These are phyloP conservation scores for Apophysomyces trapeziformis DNA, from an alignment of 371 early-diverging fungal genomes.

Conservation along the genomic window DNA sequence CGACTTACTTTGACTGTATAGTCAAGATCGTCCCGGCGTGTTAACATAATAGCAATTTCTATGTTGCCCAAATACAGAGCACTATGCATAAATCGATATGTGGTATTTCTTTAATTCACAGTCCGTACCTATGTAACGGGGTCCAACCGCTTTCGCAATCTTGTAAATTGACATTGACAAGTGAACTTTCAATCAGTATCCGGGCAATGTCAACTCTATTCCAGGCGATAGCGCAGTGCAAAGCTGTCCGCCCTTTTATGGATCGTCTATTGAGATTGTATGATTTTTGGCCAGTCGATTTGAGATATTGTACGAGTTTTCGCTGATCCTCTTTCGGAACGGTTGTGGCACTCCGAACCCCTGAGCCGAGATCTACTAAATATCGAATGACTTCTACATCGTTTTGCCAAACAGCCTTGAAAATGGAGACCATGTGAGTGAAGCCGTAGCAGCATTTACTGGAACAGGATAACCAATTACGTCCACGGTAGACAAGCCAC, in stretches of 20 bases:
- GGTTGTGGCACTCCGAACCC: slow-evolving; percentile 15
- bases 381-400: slow-evolving; percentile 45
- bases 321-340: slow-evolving; percentile 22
- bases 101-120: background rate
- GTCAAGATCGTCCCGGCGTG: slow-evolving; percentile 59
- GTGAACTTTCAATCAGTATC: slow-evolving; percentile 48
- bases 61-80: slow-evolving; percentile 70
- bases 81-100: slow-evolving; percentile 23
- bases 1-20: slow-evolving; percentile 47
- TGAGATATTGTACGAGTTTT: slow-evolving; percentile 23
- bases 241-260: slow-evolving; percentile 45
- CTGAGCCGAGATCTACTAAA: slow-evolving; percentile 28
- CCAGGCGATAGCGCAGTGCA: slow-evolving; percentile 55
- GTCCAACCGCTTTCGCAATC: slow-evolving; percentile 79
- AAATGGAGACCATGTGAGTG: slow-evolving; percentile 44
- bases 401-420: slow-evolving; percentile 49
- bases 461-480: no score
- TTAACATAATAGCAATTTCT: slow-evolving; percentile 58
- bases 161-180: slow-evolving; percentile 62
- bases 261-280: slow-evolving; percentile 55
- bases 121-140: slow-evolving; percentile 62
- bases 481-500: background rate
- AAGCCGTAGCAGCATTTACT: background rate
- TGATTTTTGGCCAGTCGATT: slow-evolving; percentile 23
- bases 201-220: slow-evolving; percentile 48